A percentile compares a stretch with the other conserved stretches of the same genome.
phyloP scores from a whole-genome alignment of 2,329 filamentous ascomycete species.

The Xylariaceae sp. region DNA sequence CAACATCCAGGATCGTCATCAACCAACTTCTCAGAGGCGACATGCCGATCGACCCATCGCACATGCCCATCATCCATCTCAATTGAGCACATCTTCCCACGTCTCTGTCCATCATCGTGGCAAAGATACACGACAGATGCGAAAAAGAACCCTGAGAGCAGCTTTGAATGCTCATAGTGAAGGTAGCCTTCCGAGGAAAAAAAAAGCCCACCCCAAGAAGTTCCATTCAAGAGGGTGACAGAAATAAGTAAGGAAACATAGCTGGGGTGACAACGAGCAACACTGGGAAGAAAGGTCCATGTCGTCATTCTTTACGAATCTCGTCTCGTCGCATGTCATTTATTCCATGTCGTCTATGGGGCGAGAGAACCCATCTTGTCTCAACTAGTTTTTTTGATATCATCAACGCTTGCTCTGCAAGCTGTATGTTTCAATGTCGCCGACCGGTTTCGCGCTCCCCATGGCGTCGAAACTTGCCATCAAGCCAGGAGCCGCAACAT shows the following conservation, averaged over 20 bases:
- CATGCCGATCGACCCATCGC: conserved; percentile 5
- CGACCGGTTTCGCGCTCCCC: not conserved
- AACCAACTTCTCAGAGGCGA: conserved; percentile 15
- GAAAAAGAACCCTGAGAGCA: conserved; percentile 8
- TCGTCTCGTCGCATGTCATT: conserved; percentile 3
- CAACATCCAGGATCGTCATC: conserved; percentile 18
- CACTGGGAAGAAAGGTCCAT: not conserved
- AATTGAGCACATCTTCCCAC: conserved; percentile 7
- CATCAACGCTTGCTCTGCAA: conserved; percentile 8
- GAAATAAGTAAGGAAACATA: conserved; percentile 4
- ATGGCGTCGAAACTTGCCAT: not conserved
- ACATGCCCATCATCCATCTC: conserved; percentile 12
- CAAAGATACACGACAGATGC: conserved; percentile 9
- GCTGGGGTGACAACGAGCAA: not conserved
- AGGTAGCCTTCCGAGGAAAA: not conserved
- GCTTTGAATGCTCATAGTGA: conserved; percentile 5
- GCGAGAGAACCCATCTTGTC: conserved; percentile 1
- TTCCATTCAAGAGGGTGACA: conserved; percentile 15
- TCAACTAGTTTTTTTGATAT: not conserved
- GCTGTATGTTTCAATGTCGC: not conserved
- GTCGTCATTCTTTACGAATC: conserved; percentile 1
- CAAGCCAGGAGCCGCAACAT: not conserved
- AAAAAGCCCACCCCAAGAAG: conserved; percentile 7
- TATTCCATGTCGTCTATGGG: conserved; percentile 5
- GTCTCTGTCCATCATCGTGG: conserved; percentile 6